Percentiles rank a stretch among this genome's conserved stretches.
phyloP scores from a whole-genome alignment of 1,284 basidiomycete genomes.

The Polyporus tsugae region DNA sequence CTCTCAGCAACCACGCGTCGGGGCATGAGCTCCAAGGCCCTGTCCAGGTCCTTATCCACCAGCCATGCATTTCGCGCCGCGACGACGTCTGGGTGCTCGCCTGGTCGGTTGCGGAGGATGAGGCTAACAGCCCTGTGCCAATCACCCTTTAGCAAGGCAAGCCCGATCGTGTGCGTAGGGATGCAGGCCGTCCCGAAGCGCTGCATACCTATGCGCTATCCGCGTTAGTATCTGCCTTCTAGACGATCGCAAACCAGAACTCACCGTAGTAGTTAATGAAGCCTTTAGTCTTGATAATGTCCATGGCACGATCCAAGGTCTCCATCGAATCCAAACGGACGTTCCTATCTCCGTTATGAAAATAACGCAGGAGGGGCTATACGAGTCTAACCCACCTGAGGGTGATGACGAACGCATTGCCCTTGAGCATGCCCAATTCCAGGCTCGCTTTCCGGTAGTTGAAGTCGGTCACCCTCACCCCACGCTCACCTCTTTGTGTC shows the following conservation, averaged over 20 bases:
- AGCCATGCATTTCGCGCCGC: slow-evolving; percentile 86
- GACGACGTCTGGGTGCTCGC: slow-evolving; percentile 89
- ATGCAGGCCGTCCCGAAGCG: slow-evolving; percentile 97
- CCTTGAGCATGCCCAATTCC: slow-evolving; percentile 94
- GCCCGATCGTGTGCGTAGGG: slow-evolving; percentile 93
- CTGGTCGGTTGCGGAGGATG: slow-evolving; percentile 83
- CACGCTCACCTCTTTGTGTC: slow-evolving; percentile 85
- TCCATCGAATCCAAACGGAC: slow-evolving; percentile 80
- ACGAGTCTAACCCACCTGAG: slow-evolving; percentile 68
- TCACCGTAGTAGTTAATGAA: slow-evolving; percentile 99
- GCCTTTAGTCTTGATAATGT: slow-evolving; percentile 84
- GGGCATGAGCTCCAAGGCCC: slow-evolving; percentile 85
- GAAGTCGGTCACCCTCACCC: slow-evolving; percentile 90
- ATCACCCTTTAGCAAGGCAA: slow-evolving; percentile 87
- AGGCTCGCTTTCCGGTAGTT: slow-evolving; percentile 84
- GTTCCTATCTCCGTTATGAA: slow-evolving; percentile 60
- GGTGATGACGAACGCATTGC: slow-evolving; percentile 96
- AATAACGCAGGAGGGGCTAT: not conserved
- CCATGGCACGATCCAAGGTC: slow-evolving; percentile 79
- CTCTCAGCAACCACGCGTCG: slow-evolving; percentile 92
- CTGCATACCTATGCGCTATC: slow-evolving; percentile 82
- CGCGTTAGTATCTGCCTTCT: slow-evolving; percentile 8
- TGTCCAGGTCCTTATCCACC: slow-evolving; percentile 77
- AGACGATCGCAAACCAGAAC: slow-evolving; percentile 8
- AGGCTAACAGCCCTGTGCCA: slow-evolving; percentile 91